Evolutionary conservation across 805 yeast genomes (phyloP), one percentile per base, ranked within the genome.

Genomic region (Saccharomyces mikatae): DNA sequence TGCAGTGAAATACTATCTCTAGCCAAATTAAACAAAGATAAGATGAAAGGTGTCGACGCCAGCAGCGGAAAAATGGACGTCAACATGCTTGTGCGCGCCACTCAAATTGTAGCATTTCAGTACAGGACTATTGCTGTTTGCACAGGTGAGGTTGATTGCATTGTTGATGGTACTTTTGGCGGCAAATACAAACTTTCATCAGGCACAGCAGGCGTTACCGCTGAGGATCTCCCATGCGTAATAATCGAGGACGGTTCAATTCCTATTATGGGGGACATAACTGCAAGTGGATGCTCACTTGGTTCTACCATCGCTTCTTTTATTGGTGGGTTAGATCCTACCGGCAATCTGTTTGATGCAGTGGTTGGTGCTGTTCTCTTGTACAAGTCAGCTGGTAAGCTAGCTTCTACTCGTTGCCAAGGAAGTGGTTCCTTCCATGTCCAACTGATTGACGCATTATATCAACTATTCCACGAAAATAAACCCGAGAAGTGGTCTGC

Each of bases 211-310:
- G 61, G 57, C n/a, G 53, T 54, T 9, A 49, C 59, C 4, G 49
- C 60, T 9, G 58, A 61, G 1, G 60, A 62, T 6, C 9, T 61
- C 14, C 73, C 72, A n/a, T 64, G 68, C 27, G 67, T 68, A 2
- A 64, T 62, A 2, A 60, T 64, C 2, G 64, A 83, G 4, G 54
- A 62, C 8, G 92, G 91, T 5, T 89, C 94, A 1, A 77, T 80
- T 59, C 69, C 70, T 22, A 60, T 82, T 17, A 83, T 89, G 86
- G 84, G 84, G 0, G 66, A 72, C 10, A 79, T 89, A 4, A 89
- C 96, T 0, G 96, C 95, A 0, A 75, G 90, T 2, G 96, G 96
- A 0, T 89, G 96, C 58, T 80, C 92, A 0, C 70, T 89, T 41
- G 96, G 96, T 1, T 82, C 90, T 48, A 77, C 81, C 0, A 80